Evolutionary conservation across 441 rosid species (phyloP).

Genomic region (Lagerstroemia fauriei): DNA sequence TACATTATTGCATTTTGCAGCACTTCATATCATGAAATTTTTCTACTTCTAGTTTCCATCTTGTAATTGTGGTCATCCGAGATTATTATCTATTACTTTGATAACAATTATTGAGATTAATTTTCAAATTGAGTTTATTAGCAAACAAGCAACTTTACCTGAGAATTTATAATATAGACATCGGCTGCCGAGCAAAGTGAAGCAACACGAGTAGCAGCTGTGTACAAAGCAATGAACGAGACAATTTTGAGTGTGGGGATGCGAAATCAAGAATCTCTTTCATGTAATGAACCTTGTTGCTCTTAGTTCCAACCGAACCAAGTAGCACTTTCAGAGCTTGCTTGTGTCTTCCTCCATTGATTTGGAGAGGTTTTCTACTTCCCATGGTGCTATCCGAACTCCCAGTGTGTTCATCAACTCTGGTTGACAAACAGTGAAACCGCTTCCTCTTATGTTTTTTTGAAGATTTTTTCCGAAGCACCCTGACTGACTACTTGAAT

Average conservation of each 20-base stretch:
- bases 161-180: constrained; percentile 84
- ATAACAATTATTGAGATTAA: too few species aligned
- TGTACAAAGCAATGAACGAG: constrained; percentile 74
- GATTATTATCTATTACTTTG: too few species aligned
- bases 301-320: constrained; percentile 95
- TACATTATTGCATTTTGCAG: too few species aligned
- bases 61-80: too few species aligned
- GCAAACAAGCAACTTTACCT: constrained; percentile 45
- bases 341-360: constrained; percentile 34
- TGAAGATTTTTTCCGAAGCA: neutral
- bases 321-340: constrained; percentile 70
- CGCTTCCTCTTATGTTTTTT: neutral
- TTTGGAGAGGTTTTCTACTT: constrained; percentile 36
- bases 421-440: neutral
- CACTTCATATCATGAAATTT: too few species aligned
- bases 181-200: constrained; percentile 93
- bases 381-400: neutral
- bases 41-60: too few species aligned
- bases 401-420: neutral
- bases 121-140: neutral
- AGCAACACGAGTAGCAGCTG: constrained; percentile 79
- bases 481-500: constrained; percentile 32
- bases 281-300: constrained; percentile 79
- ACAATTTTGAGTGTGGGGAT: constrained; percentile 62
- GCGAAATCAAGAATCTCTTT: constrained; percentile 63